Base-by-base conservation (phyloP, 2,329 filamentous ascomycete species). In the Lachnellula subtilissima region DNA sequence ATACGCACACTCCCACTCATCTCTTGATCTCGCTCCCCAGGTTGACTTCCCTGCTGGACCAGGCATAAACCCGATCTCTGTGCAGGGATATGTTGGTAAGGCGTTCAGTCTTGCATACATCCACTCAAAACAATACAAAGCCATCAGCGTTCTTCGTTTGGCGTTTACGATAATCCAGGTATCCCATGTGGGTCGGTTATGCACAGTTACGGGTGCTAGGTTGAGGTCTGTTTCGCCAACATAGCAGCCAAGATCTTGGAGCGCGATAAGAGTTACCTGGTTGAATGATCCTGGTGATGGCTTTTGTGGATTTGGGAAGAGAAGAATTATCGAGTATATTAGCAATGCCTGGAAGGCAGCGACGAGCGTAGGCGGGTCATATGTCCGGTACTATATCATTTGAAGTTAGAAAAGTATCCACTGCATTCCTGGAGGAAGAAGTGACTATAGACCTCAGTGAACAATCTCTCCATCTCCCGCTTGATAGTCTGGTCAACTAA, bases 161-260 rank as follows among this genome's bases (percentile, higher is more conserved):
- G 75, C 73, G 59, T 84, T 83, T 61, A 85, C 74, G 63, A 82
- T 64, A 8, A 73, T 54, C 72, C 73, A 75, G 9, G 65, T 58
- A 19, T 70, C 64, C 71, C 70, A 75, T 2, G 63, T 57, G 15
- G 72, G 73, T 5, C 65, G 58, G 22, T 48, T 58, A 51, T 70
- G 65, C 11, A 64, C 56, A 6, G 58, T 59, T 55, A 74, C 73
- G 53, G 72, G 72, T 45, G 67, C 63, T 2, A 75, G 67, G 50
- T 71, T 53, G 9, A 75, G 61, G 1, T 71, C 71, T 2, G 68
- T 69, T 9, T 60, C 60, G 4, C 67, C 65, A 5, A 70, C 65
- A 55, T 71, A 64, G 45, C 65, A 67, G 2, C 67, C 64, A 15
- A 74, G 54, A 5, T 65, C 55, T 47, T 72, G 68, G 1, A 75